Base-by-base conservation (phyloP, 2,329 filamentous ascomycete species). In the Cladosporium sp. region DNA sequence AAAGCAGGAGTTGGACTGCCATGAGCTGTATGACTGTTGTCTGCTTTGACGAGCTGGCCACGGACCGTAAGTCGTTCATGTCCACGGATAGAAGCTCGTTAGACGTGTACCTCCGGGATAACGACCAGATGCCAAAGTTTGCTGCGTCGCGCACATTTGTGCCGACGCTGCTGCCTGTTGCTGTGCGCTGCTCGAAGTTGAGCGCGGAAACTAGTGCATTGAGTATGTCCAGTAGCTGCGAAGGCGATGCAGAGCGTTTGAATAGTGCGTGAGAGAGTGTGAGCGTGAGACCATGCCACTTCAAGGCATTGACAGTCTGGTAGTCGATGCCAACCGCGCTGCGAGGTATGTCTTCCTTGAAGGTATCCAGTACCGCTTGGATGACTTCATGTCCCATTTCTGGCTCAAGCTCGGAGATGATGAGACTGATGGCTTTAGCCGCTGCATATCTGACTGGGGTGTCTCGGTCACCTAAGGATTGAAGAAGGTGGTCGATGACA, bases 71-170 rank as follows among this genome's bases (percentile, higher is more conserved):
- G 10, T 46, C 60, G 1, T 67, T 62, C 1, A 64, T 59, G n/a
- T 86, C 80, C 1, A 96, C 85, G 0, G 82, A 81, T 12, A 90
- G 82, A 7, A 98, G 83, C 76, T 98, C 94, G 0, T 81, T 74
- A 0, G 93, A 97, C 1, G 87, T 88, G 72, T 98, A 99, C 64
- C 94, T 89, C 64, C 95, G 86, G 26, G 94, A 92, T 8, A 98
- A 78, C 1, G 93, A 91, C 95, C 95, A 99, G 28, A 98, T 89
- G 7, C 95, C 95, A 76, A 98, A 99, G 76, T 93, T 97, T 3
- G 95, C 92, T 14, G 95, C 94, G 80, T 99, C 95, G 56, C 95
- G 88, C 18, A 99, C 93, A 71, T 96, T 97, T 1, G 91, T 90
- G 1, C 95, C 95, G 12, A 94, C 83, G 3, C 92, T 93, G 14